Evolutionary conservation across 2,329 filamentous ascomycete species (phyloP).

Genomic region (Trichothecium sympodiale): DNA sequence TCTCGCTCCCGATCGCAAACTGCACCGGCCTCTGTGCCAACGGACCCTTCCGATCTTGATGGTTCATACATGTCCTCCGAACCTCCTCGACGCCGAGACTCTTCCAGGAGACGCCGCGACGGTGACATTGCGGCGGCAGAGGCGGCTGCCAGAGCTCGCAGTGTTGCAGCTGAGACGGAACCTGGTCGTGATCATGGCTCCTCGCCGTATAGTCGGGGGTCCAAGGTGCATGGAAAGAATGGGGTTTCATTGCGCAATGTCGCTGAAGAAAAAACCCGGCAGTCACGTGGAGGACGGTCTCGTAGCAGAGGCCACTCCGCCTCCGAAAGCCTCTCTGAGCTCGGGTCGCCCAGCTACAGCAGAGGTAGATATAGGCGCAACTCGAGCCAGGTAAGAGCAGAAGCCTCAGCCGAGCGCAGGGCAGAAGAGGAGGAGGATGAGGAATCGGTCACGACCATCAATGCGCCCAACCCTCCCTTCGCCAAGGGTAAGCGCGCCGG

Average conservation of each 20-base stretch:
- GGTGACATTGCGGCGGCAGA: slow-evolving; percentile 34
- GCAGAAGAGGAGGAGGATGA: slow-evolving; percentile 21
- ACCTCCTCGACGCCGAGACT: slow-evolving; percentile 28
- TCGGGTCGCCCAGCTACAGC: slow-evolving; percentile 36
- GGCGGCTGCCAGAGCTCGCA: slow-evolving; percentile 34
- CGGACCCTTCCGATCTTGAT: slow-evolving; percentile 29
- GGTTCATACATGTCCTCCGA: slow-evolving; percentile 20
- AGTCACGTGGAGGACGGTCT: slow-evolving; percentile 25
- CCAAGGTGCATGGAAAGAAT: slow-evolving; percentile 48
- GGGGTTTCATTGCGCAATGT: slow-evolving; percentile 51
- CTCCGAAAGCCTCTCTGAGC: slow-evolving; percentile 45
- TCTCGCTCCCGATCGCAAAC: slow-evolving; percentile 26
- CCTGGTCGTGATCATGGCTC: slow-evolving; percentile 26
- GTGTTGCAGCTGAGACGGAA: slow-evolving; percentile 37
- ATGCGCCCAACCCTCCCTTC: slow-evolving; percentile 45
- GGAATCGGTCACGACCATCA: slow-evolving; percentile 1
- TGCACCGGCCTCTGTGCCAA: slow-evolving; percentile 34
- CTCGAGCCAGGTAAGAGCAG: slow-evolving; percentile 33
- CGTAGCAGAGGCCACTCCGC: slow-evolving; percentile 38
- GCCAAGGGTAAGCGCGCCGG: slow-evolving; percentile 34
- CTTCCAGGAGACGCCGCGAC: slow-evolving; percentile 34
- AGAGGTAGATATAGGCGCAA: slow-evolving; percentile 43
- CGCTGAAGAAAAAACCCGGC: slow-evolving; percentile 47
- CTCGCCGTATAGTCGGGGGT: slow-evolving; percentile 37
- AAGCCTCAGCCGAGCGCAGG: slow-evolving; percentile 33